These are phyloP conservation scores for Saxophila tyrrhenica DNA, from an alignment of 495 filamentous ascomycete species.

Conservation along the genomic window DNA sequence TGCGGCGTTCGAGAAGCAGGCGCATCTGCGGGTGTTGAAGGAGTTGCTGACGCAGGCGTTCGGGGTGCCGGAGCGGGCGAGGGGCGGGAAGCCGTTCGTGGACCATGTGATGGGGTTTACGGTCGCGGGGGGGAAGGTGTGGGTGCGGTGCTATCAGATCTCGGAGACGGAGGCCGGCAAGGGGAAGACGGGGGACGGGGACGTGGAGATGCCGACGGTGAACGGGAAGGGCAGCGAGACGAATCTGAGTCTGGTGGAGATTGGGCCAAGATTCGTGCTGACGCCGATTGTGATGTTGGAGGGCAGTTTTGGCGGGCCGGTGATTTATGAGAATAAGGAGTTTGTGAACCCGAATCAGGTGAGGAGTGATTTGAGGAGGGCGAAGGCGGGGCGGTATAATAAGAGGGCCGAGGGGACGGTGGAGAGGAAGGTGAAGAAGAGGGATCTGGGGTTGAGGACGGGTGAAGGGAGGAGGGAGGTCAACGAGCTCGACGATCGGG, in stretches of 20 bases:
- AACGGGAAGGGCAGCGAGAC: conserved; percentile 37
- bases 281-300: conserved; percentile 95
- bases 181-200: conserved; percentile 27
- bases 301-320: conserved; percentile 86
- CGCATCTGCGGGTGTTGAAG: conserved; percentile 60
- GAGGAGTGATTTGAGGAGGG: conserved; percentile 60
- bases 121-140: conserved; percentile 88
- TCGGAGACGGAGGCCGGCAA: conserved; percentile 56
- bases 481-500: conserved; percentile 66
- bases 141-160: conserved; percentile 92
- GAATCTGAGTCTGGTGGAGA: conserved; percentile 77
- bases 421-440: conserved; percentile 61
- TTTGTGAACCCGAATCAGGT: conserved; percentile 96
- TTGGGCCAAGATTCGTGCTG: conserved; percentile 87
- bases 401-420: conserved; percentile 58
- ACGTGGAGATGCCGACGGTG: conserved; percentile 17
- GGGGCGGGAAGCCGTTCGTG: conserved; percentile 88
- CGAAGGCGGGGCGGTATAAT: conserved; percentile 65
- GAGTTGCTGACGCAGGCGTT: conserved; percentile 89
- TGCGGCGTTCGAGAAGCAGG: conserved; percentile 59
- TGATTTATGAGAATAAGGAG: conserved; percentile 98
- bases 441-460: conserved; percentile 59
- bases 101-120: conserved; percentile 93
- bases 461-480: conserved; percentile 49
- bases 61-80: conserved; percentile 75